Base-by-base conservation (phyloP, 2,329 filamentous ascomycete species). In the Cryphonectria radicalis region DNA sequence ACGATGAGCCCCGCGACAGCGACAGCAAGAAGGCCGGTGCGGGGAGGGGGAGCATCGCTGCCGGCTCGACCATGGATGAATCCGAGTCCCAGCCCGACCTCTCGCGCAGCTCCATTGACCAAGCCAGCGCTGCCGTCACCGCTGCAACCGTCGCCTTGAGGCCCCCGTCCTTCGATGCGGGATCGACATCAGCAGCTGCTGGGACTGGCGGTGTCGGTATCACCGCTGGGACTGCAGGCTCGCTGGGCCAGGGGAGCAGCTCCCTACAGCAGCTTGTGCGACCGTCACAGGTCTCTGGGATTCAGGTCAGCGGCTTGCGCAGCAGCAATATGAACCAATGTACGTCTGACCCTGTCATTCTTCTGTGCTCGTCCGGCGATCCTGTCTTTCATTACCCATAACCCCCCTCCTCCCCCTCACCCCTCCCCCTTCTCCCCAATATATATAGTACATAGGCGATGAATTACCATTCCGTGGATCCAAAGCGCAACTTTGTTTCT, bases 1-100 rank as follows among this genome's bases (percentile, higher is more conserved):
- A 98, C 84, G 96, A 99, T 83, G 96, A 98, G 83, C 95, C 95
- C 76, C 91, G 95, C 81, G 95, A 99, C 79, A 86, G 90, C 76
- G 89, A 91, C 74, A 82, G 91, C 72, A 97, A 96, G 83, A 95
- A 95, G 82, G 83, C 88, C 77, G 46, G 53, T 22, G 43, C 43
- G 14, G 59, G 42, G 7, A 97, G 95, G 84, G 88, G 85, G 79
- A 85, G 89, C 76, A 84, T 85, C 74, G 87, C 62, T 64, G 68
- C 85, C 73, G 82, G 86, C 72, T 85, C 88, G 67, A 83, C 84
- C 60, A 85, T 86, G 70, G 90, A 92, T 77, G 90, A 92, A 79
- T 87, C 89, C 75, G 87, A 88, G 68, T 81, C 82, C 74, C 69
- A 73, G 77, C 77, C 86, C 72, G 87, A 89, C 69, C 81, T 86